Evolutionary conservation across 2,329 filamentous ascomycete species (phyloP).

Genomic region (Bertia moriformis): DNA sequence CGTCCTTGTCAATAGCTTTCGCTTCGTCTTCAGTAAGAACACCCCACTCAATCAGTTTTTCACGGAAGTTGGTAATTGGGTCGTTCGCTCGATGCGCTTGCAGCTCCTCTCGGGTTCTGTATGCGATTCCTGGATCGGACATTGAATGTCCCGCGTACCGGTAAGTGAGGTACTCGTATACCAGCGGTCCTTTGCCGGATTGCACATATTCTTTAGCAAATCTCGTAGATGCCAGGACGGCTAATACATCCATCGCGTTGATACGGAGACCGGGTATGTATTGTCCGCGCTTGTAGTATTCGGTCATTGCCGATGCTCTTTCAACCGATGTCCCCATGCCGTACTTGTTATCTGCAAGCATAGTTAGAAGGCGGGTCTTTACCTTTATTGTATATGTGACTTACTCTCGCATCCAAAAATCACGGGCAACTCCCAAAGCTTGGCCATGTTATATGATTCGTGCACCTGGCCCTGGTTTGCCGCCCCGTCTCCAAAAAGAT

Average conservation of each 20-base stretch:
- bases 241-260: conserved; percentile 98
- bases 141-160: conserved; percentile 98
- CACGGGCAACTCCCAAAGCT: conserved; percentile 91
- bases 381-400: no score
- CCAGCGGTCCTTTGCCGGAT: conserved; percentile 76
- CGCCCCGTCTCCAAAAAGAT: conserved; percentile 94
- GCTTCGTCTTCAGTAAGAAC: conserved; percentile 87
- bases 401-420: conserved; percentile 97
- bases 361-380: neutral
- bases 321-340: conserved; percentile 96
- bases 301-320: conserved; percentile 86
- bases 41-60: conserved; percentile 93
- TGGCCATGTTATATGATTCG: conserved; percentile 99
- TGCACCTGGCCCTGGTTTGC: conserved; percentile 99
- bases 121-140: conserved; percentile 98
- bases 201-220: conserved; percentile 81
- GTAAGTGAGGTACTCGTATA: conserved; percentile 98
- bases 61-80: conserved; percentile 93
- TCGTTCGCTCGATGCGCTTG: conserved; percentile 99
- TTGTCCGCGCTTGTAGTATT: conserved; percentile 99
- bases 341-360: conserved; percentile 81
- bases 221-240: conserved; percentile 88
- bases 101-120: conserved; percentile 97
- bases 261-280: conserved; percentile 99
- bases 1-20: conserved; percentile 90